Evolutionary conservation across 1,139 yeast species (phyloP).

Genomic region (Geotrichum histeridarum): DNA sequence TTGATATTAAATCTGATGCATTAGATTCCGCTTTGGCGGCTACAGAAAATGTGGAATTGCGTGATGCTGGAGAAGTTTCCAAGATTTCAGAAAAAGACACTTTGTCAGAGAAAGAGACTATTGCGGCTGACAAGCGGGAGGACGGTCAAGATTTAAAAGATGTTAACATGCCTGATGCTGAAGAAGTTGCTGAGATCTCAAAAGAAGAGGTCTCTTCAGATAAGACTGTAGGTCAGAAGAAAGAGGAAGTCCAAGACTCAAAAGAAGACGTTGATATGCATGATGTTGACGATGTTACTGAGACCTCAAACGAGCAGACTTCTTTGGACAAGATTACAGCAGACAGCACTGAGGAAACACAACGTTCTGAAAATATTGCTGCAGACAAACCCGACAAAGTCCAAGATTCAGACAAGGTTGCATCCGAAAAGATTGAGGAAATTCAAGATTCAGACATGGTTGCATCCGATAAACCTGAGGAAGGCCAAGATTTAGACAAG

Average conservation of each 20-base stretch:
- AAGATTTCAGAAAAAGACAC: no score
- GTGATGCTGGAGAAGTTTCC: no score
- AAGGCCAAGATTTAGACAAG: background rate
- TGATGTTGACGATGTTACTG: background rate
- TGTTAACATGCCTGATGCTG: background rate
- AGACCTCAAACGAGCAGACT: background rate
- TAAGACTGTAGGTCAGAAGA: no score
- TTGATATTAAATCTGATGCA: no score
- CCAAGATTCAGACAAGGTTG: background rate
- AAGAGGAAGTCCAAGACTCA: no score
- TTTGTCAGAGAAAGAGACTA: no score
- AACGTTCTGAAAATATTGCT: background rate
- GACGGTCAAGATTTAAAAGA: background rate
- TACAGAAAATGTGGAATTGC: no score
- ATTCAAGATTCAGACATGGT: background rate
- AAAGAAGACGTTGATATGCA: background rate
- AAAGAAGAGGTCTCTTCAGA: background rate
- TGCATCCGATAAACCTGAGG: background rate
- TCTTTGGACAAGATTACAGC: background rate
- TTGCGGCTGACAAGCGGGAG: no score
- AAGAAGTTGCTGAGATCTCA: background rate
- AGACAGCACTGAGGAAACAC: background rate
- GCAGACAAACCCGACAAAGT: background rate
- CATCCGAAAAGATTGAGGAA: background rate
- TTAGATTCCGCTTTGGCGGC: no score